Base-by-base conservation (phyloP, 768 basidiomycete genomes). In the Mycena indigotica region DNA sequence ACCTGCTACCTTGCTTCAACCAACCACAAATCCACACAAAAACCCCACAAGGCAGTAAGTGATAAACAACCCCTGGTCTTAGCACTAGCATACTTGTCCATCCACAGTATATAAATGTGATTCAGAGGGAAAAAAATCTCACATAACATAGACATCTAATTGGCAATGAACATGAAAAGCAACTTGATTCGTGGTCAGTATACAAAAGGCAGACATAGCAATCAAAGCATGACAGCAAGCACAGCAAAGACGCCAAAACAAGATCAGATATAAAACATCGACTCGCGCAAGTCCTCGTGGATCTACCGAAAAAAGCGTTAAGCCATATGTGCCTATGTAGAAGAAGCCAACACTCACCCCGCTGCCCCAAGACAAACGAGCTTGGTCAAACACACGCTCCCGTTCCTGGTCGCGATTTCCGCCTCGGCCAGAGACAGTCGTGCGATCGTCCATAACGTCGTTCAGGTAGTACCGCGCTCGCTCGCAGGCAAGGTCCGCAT, bases 401-500 rank as follows among this genome's bases (percentile, higher is more conserved):
- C 72, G 19, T 66, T 66, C 57, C 58, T 60, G 52, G 68, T 68
- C 59, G 73, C 74, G 2, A 68, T 74, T 8, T 77, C 72, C 60
- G 58, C 70, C 45, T 69, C 63, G 58, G 6, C 35, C 60, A 26
- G 46, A 48, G 6, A n/a, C 17, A 30, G 54, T 48, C 56, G 52
- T 51, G 54, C 48, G 38, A 28, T 28, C 56, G 25, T 24, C 57
- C 68, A 93, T 69, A 50, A 91, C 85, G 1, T 87, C 84, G 59
- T 91, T 89, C 38, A 93, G 62, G 65, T 91, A 93, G 66, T 79
- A 87, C 32, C 91, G 73, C 0, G 87, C 91, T 10, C 91, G 77
- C 71, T 93, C 91, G 68, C 90, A 92, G 1, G 89, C 91, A 50
- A 93, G 71, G 71, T 93, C 90, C 5, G 89, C 87, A 63, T 91